Base-by-base conservation (phyloP, 2,329 filamentous ascomycete species). In the Keithomyces neogunnii region DNA sequence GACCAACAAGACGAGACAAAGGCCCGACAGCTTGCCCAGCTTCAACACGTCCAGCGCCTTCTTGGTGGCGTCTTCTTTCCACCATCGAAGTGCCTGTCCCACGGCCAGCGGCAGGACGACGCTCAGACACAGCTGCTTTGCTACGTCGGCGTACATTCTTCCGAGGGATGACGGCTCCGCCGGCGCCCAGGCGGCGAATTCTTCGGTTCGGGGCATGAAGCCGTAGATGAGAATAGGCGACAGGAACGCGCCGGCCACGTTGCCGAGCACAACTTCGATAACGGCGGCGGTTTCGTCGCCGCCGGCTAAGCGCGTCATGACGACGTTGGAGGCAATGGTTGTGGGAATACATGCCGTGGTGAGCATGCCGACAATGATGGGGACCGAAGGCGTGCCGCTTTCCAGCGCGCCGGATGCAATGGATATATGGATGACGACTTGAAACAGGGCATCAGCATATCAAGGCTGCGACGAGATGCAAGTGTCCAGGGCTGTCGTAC, bases 291-390 rank as follows among this genome's bases (percentile, higher is more conserved):
- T 79, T 53, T 82, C 79, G 57, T 88, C 86, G 4, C 85, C 85
- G 38, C 84, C 80, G 0, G 85, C 80, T 39, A 80, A 74, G 30
- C 83, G 71, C 5, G 85, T 88, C 84, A 88, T 88, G 40, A 88
- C 82, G 6, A 87, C 82, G 62, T 88, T 88, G 45, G 81, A 86
- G 6, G 82, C 78, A 59, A 88, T 85, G 0, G 85, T 88, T 0
- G 85, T 89, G 1, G 85, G 84, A 4, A 86, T 78, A 60, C 80
- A 85, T n/a, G 81, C 77, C 2, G 82, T 74, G 39, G 85, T 78
- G 3, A 88, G 74, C 63, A 88, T 80, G 8, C 86, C 85, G 3
- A 86, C 77, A 32, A 89, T 68, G 40, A 89, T 73, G 52, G 81
- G 80, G 0, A 78, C 72, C 50, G 86, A 81, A 60, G 88, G 82